A percentile compares a stretch with the other conserved stretches of the same genome.
Evolutionary conservation across 2,329 filamentous ascomycete genomes (phyloP).

Genomic region (Aspergillus nomiae): DNA sequence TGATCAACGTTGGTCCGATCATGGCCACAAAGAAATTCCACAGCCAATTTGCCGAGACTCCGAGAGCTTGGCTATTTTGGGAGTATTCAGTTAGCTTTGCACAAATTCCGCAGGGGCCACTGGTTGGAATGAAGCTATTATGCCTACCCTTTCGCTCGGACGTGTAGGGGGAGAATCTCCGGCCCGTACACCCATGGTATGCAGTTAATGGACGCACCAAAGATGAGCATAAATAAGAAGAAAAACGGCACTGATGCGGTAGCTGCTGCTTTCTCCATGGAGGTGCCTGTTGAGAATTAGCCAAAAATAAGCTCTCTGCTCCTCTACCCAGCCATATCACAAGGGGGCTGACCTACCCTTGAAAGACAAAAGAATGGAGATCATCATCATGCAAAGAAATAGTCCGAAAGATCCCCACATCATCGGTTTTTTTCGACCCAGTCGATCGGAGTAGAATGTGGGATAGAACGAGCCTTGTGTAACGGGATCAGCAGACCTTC

Average conservation of each 20-base stretch:
- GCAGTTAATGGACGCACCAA: slow-evolving; percentile 49
- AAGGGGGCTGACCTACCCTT: slow-evolving; percentile 27
- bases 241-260: slow-evolving; percentile 54
- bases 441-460: slow-evolving; percentile 48
- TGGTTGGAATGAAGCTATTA: slow-evolving; percentile 1
- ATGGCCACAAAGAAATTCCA: slow-evolving; percentile 51
- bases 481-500: slow-evolving; percentile 6
- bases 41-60: slow-evolving; percentile 53
- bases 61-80: slow-evolving; percentile 42
- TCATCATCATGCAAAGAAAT: slow-evolving; percentile 45
- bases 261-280: slow-evolving; percentile 42
- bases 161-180: slow-evolving; percentile 54
- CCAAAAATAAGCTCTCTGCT: neutral
- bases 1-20: slow-evolving; percentile 37
- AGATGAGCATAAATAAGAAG: slow-evolving; percentile 49
- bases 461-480: slow-evolving; percentile 44
- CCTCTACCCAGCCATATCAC: neutral
- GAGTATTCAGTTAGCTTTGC: slow-evolving; percentile 2
- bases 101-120: neutral
- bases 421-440: slow-evolving; percentile 43
- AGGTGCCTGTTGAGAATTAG: slow-evolving; percentile 19
- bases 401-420: slow-evolving; percentile 38
- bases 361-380: slow-evolving; percentile 47
- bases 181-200: slow-evolving; percentile 56
- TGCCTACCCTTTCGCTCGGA: slow-evolving; percentile 50